Evolutionary conservation across 768 basidiomycete species (phyloP).

Genomic region (Pisolithus microcarpus): DNA sequence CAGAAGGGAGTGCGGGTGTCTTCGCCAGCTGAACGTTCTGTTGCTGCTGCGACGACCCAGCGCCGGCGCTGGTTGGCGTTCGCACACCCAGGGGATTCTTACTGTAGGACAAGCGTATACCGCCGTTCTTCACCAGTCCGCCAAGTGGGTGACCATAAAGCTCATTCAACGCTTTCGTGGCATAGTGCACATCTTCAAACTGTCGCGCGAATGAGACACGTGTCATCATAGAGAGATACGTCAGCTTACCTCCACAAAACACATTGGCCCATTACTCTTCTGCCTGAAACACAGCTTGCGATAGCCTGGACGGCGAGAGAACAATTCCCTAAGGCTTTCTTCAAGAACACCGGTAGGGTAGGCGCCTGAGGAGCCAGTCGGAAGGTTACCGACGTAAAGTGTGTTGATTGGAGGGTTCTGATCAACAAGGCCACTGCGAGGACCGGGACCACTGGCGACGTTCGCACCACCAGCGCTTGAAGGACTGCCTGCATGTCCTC

Average conservation of each 20-base stretch:
- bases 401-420: conserved; percentile 99
- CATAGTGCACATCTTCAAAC: conserved; percentile 87
- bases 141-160: conserved; percentile 87
- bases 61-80: conserved; percentile 56
- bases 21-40: conserved; percentile 14
- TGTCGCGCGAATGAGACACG: conserved; percentile 24
- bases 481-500: conserved; percentile 24
- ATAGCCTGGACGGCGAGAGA: conserved; percentile 74
- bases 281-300: conserved; percentile 91
- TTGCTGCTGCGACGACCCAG: conserved; percentile 22
- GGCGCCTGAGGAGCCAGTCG: conserved; percentile 69
- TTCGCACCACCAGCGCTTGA: conserved; percentile 23
- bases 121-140: conserved; percentile 88
- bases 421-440: conserved; percentile 49
- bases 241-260: conserved; percentile 84
- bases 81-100: conserved; percentile 96
- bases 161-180: conserved; percentile 81
- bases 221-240: neutral
- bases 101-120: conserved; percentile 95
- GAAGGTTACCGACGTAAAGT: conserved; percentile 97
- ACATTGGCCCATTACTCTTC: conserved; percentile 98
- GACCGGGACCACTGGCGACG: conserved; percentile 15
- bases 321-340: conserved; percentile 77
- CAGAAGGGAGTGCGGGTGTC: conserved; percentile 23
- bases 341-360: conserved; percentile 79